These are phyloP conservation scores for Calonectria crousiana DNA, from an alignment of 2,329 filamentous ascomycete species.

Conservation along the genomic window DNA sequence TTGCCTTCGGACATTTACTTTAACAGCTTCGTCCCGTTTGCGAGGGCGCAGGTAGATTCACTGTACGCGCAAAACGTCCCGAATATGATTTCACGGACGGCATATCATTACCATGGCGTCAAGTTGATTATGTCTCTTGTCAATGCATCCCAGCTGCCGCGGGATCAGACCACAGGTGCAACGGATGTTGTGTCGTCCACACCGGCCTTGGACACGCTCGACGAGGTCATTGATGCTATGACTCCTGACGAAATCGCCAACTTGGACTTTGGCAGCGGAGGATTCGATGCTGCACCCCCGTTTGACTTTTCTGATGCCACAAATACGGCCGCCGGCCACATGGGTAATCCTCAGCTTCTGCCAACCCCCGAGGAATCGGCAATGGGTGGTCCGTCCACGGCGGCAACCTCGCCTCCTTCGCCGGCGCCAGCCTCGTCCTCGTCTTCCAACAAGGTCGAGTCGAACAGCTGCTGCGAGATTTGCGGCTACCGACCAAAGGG, in stretches of 20 bases:
- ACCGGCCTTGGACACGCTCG: slow-evolving; percentile 26
- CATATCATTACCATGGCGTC: slow-evolving; percentile 58
- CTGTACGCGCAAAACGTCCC: slow-evolving; percentile 52
- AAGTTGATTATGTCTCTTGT: slow-evolving; percentile 57
- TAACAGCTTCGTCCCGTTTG: slow-evolving; percentile 55
- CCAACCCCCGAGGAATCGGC: slow-evolving; percentile 37
- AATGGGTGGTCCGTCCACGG: slow-evolving; percentile 36
- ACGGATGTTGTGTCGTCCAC: slow-evolving; percentile 20
- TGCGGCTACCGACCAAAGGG: slow-evolving; percentile 69
- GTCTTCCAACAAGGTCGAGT: slow-evolving; percentile 53
- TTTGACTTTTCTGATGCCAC: slow-evolving; percentile 21
- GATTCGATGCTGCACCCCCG: slow-evolving; percentile 28
- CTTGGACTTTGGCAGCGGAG: slow-evolving; percentile 35
- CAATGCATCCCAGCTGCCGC: slow-evolving; percentile 2
- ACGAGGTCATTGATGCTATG: slow-evolving; percentile 38
- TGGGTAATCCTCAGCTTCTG: slow-evolving; percentile 35
- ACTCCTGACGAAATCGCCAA: slow-evolving; percentile 19
- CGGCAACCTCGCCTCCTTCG: slow-evolving; percentile 40
- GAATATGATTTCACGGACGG: slow-evolving; percentile 47
- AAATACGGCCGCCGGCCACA: slow-evolving; percentile 26
- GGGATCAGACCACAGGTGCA: slow-evolving; percentile 22
- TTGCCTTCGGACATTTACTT: slow-evolving; percentile 54
- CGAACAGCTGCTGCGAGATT: slow-evolving; percentile 61
- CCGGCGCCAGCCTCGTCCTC: slow-evolving; percentile 26
- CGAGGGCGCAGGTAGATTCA: slow-evolving; percentile 56